These are phyloP conservation scores for Pichia kluyveri DNA, from an alignment of 805 yeast species.

Conservation along the genomic window DNA sequence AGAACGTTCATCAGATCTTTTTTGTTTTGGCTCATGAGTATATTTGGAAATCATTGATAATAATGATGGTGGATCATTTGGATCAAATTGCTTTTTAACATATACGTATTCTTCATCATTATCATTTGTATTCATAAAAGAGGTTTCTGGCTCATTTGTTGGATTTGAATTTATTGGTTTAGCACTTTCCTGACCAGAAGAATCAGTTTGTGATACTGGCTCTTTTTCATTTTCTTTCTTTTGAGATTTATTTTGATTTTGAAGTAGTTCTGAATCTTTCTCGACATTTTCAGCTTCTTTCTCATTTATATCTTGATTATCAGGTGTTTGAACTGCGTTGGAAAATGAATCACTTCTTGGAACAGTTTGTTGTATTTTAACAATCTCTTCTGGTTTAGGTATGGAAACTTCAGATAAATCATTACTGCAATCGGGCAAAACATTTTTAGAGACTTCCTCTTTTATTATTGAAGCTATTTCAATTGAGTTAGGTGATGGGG, in stretches of 20 bases:
- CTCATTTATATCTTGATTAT: background rate
- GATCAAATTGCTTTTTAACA: background rate
- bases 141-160: background rate
- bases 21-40: conserved; percentile 15
- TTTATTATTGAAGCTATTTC: background rate
- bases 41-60: conserved; percentile 22
- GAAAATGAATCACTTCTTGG: background rate
- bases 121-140: background rate
- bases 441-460: background rate
- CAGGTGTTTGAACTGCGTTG: background rate
- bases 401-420: background rate
- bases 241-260: too few relatives aligned
- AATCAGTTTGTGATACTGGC: too few relatives aligned
- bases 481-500: background rate
- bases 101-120: background rate
- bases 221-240: too few relatives aligned
- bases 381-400: background rate
- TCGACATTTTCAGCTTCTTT: too few relatives aligned
- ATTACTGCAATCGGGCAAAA: background rate
- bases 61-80: conserved; percentile 22
- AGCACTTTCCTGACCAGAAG: background rate
- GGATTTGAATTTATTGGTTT: background rate
- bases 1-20: conserved; percentile 21
- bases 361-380: background rate
- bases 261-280: too few relatives aligned